Evolutionary conservation across 2,329 filamentous ascomycete species (phyloP), one percentile per base, ranked within the genome.

Genomic region (Sclerotinia spermophila): DNA sequence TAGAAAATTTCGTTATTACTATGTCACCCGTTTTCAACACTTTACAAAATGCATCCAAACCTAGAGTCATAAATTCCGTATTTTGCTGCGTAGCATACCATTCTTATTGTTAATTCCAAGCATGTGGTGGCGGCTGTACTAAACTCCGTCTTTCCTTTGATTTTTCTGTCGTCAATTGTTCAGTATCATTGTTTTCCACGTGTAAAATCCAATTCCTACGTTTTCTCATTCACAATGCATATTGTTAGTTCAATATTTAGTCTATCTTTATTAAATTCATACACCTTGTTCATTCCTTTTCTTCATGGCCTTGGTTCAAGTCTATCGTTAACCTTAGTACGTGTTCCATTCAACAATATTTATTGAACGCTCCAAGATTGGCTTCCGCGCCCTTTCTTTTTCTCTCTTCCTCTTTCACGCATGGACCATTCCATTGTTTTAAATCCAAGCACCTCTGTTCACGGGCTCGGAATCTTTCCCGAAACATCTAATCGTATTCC

Each of bases 41-140:
- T 13, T 27, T 60, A 1, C 15, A 6, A 35, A 42, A 60, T n/a
- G 7, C 24, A 60, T 27, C 35, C 24, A 27, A 38, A 6, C 5
- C 40, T 40, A 19, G 13, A 59, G 17, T 8, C 11, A 15, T 3
- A 4, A 2, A 24, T 59, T 27, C 6, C 24, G 27, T 40, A 24
- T 17, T 3, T 10, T 10, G 40, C 2, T 40, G 15, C 1, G 8
- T 59, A 1, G 15, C 1, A 27, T 17, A n/a, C n/a, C 5, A 3
- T 40, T 33, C 19, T 17, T 19, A 38, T n/a, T 35, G 5, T 51
- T n/a, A 21, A 40, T 53, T 21, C 15, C 10, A 21, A 24, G 19
- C 24, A 2, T 21, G 17, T 17, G 8, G 8, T 21, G 24, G 8
- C 27, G 3, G 11, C 35, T 35, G 0, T 27, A 21, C 51, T 27